Evolutionary conservation across 176 grass and related monocot species (phyloP).

Genomic region (Poa annua): DNA sequence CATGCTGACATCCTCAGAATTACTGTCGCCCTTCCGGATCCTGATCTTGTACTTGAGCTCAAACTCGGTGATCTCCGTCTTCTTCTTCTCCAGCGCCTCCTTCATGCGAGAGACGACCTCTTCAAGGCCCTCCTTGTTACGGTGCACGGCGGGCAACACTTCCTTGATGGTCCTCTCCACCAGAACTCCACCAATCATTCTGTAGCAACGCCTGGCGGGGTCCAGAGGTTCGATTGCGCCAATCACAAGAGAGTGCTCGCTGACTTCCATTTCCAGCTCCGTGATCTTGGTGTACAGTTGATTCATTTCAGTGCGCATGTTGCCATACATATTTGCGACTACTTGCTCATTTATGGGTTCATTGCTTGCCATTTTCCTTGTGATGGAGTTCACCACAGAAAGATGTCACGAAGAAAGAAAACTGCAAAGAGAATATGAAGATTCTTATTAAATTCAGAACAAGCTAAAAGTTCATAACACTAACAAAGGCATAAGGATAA

Average conservation of each 20-base stretch:
- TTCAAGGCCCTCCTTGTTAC: conserved; percentile 85
- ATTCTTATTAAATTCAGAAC: neutral
- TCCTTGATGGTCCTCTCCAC: conserved; percentile 87
- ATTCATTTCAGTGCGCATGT: conserved; percentile 81
- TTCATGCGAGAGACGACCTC: conserved; percentile 79
- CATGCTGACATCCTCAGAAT: conserved; percentile 37
- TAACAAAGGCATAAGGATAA: conserved; percentile 31
- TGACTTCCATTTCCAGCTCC: conserved; percentile 82
- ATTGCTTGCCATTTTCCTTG: conserved; percentile 59
- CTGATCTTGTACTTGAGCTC: conserved; percentile 96
- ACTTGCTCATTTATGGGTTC: conserved; percentile 67
- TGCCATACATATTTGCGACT: conserved; percentile 64
- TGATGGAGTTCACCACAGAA: neutral
- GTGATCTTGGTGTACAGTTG: conserved; percentile 94
- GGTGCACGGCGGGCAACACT: conserved; percentile 67
- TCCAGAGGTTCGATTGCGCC: conserved; percentile 72
- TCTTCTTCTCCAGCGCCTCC: conserved; percentile 79
- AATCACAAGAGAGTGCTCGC: conserved; percentile 83
- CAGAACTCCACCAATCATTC: conserved; percentile 87
- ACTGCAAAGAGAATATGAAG: conserved; percentile 3
- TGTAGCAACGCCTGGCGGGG: conserved; percentile 69
- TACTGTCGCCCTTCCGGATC: conserved; percentile 59
- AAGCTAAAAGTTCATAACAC: no score
- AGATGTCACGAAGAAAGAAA: neutral
- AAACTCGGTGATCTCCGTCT: conserved; percentile 76